Conservation (phyloP, 495 filamentous ascomycete genomes). For the Tirmania nivea region DNA sequence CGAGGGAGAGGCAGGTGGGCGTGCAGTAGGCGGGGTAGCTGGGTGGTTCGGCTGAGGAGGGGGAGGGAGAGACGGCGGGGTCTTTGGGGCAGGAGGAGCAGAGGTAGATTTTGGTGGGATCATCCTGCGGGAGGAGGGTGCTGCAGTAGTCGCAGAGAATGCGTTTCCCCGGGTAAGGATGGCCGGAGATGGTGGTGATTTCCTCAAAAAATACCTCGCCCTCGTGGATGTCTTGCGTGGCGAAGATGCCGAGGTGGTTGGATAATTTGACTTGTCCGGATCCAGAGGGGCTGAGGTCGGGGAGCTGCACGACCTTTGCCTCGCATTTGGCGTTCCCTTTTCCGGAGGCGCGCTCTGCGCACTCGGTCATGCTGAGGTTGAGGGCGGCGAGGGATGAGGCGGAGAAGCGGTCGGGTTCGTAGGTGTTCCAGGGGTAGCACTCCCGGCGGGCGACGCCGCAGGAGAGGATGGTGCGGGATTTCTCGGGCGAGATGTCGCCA, state of each 20-base stretch:
- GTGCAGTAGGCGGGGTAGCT: slow-evolving; percentile 53
- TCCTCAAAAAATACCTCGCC: slow-evolving; percentile 62
- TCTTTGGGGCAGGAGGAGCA: slow-evolving; percentile 21
- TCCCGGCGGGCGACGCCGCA: slow-evolving; percentile 35
- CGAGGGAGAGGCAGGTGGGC: slow-evolving; percentile 43
- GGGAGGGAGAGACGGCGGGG: slow-evolving; percentile 37
- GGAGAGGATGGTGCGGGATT: background rate
- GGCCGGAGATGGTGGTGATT: slow-evolving; percentile 54
- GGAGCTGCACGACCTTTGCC: slow-evolving; percentile 49
- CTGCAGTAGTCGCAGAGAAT: slow-evolving; percentile 17
- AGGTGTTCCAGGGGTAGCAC: slow-evolving; percentile 79
- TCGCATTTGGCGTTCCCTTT: slow-evolving; percentile 28
- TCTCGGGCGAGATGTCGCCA: background rate
- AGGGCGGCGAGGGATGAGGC: slow-evolving; percentile 41
- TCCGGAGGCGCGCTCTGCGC: slow-evolving; percentile 36
- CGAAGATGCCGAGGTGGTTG: slow-evolving; percentile 72
- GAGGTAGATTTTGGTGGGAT: background rate
- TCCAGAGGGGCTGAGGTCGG: slow-evolving; percentile 32
- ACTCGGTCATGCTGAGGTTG: slow-evolving; percentile 39
- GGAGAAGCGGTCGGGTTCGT: slow-evolving; percentile 70
- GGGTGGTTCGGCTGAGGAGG: slow-evolving; percentile 54
- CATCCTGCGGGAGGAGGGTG: background rate
- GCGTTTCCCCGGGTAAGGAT: slow-evolving; percentile 15
- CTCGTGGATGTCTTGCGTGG: slow-evolving; percentile 53
- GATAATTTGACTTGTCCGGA: slow-evolving; percentile 19